phyloP scores from a whole-genome alignment of 352 stramenopile species.

The Pythium utonaiense region DNA sequence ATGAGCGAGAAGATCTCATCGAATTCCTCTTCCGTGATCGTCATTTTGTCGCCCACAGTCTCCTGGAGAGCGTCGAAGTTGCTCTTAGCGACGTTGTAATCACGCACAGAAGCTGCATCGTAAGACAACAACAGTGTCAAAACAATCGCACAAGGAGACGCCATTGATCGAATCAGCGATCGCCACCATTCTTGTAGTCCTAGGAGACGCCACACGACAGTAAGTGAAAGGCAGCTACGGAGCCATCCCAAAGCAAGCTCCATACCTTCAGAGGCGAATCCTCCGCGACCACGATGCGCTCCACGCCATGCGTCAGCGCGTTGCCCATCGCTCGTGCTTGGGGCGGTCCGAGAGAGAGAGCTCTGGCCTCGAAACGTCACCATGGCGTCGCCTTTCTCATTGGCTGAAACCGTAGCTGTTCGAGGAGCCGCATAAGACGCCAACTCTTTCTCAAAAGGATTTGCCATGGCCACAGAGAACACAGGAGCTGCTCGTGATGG shows the following conservation, averaged over 20 bases:
- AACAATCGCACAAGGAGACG: no score
- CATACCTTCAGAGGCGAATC: constrained; percentile 18
- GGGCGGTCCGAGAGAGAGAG: not conserved
- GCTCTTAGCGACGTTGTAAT: constrained; percentile 48
- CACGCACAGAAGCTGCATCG: constrained; percentile 33
- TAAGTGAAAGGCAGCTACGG: not conserved
- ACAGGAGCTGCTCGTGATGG: no score
- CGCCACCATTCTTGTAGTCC: constrained; percentile 33
- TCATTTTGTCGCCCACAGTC: constrained; percentile 73
- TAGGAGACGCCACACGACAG: constrained; percentile 3
- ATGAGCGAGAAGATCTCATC: constrained; percentile 78
- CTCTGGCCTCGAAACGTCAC: not conserved
- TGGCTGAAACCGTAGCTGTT: no score
- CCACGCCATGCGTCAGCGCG: constrained; percentile 19
- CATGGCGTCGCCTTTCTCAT: not conserved
- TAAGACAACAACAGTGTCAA: not conserved
- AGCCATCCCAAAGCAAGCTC: no score
- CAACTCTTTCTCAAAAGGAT: no score
- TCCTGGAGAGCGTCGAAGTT: constrained; percentile 64
- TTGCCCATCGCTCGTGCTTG: constrained; percentile 17
- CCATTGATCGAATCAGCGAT: no score
- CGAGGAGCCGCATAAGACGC: no score
- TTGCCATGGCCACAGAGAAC: no score
- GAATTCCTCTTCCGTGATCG: constrained; percentile 64
- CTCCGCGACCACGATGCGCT: constrained; percentile 23